Conservation (phyloP, 805 yeast genomes). For the Lipomyces starkeyi region DNA sequence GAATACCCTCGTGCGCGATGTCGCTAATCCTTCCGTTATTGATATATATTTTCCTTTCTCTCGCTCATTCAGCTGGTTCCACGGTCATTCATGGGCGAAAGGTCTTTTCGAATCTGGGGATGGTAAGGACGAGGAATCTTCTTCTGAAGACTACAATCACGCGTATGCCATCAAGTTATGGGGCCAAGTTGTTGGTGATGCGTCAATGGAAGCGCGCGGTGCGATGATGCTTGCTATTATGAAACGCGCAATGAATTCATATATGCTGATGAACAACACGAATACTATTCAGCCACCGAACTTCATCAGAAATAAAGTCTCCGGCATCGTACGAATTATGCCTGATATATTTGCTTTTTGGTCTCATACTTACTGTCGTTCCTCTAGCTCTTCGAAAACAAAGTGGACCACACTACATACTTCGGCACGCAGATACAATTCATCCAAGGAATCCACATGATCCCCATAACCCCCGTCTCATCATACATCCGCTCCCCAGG, state of each 20-base stretch:
- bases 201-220: constrained; percentile 60
- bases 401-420: constrained; percentile 73
- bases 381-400: constrained; percentile 62
- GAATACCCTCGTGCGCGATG: constrained; percentile 67
- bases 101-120: constrained; percentile 68
- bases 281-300: constrained; percentile 59
- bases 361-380: not conserved
- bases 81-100: constrained; percentile 78
- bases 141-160: constrained; percentile 74
- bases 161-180: constrained; percentile 73
- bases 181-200: constrained; percentile 66
- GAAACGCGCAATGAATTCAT: constrained; percentile 59
- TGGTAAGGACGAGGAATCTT: constrained; percentile 74
- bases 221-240: constrained; percentile 64
- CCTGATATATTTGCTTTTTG: not conserved
- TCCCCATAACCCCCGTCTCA: constrained; percentile 72
- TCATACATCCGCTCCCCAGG: constrained; percentile 59
- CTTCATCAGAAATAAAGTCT: constrained; percentile 62
- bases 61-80: constrained; percentile 71
- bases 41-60: constrained; percentile 70
- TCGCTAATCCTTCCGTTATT: constrained; percentile 61
- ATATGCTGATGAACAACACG: constrained; percentile 57
- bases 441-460: constrained; percentile 80
- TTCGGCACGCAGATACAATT: constrained; percentile 67
- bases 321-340: constrained; percentile 55